Percentiles rank a stretch among this genome's conserved stretches.
These are phyloP conservation scores for Verticillium nonalfalfae DNA, from an alignment of 2,329 filamentous ascomycete species.

Conservation along the genomic window DNA sequence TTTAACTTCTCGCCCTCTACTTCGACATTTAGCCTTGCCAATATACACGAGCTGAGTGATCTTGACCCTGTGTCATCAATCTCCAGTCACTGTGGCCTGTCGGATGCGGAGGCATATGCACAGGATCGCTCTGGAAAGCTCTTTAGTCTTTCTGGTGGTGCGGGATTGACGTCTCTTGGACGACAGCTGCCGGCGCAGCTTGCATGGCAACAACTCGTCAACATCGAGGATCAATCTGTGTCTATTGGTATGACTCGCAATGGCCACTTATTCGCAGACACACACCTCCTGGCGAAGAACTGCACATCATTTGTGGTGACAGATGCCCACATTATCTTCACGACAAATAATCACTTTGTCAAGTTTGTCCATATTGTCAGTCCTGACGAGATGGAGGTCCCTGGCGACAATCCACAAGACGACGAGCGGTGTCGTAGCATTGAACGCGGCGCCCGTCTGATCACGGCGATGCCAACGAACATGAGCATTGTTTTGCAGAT, in stretches of 20 bases:
- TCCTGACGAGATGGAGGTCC: constrained; percentile 66
- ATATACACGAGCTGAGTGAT: constrained; percentile 1
- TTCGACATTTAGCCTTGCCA: neutral
- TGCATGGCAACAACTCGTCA: constrained; percentile 39
- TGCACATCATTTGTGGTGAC: constrained; percentile 89
- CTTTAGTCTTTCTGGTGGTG: constrained; percentile 24
- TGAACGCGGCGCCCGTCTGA: constrained; percentile 79
- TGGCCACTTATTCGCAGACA: constrained; percentile 74
- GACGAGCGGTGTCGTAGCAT: constrained; percentile 91
- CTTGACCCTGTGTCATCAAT: constrained; percentile 16
- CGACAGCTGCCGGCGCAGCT: constrained; percentile 27
- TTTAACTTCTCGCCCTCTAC: neutral
- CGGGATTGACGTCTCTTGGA: constrained; percentile 2
- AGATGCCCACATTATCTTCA: constrained; percentile 78
- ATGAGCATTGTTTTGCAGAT: constrained; percentile 88
- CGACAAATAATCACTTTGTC: constrained; percentile 84
- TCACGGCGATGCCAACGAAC: constrained; percentile 83
- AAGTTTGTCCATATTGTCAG: constrained; percentile 84
- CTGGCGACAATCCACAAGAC: constrained; percentile 79
- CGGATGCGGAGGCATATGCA: constrained; percentile 26
- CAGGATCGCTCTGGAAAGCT: constrained; percentile 42
- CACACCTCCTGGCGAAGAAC: constrained; percentile 68
- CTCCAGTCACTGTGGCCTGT: constrained; percentile 22
- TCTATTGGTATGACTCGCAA: constrained; percentile 64
- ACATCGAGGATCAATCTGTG: constrained; percentile 16